Percentiles rank a stretch among this genome's conserved stretches.
phyloP scores from a whole-genome alignment of 495 filamentous ascomycete genomes.

The Penicillium bovifimosum region DNA sequence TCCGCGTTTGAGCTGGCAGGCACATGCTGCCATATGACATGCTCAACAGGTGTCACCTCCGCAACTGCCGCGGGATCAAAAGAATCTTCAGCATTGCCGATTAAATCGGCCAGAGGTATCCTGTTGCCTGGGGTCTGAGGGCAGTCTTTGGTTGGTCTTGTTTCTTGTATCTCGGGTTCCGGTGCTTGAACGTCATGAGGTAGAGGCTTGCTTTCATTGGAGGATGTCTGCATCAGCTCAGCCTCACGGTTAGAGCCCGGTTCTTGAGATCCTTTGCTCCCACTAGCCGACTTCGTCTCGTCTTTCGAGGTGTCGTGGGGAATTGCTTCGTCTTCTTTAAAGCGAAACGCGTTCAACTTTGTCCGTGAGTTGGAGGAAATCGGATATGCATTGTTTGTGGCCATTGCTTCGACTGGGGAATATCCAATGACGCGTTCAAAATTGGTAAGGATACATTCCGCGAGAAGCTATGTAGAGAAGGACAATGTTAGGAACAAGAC shows the following conservation, averaged over 20 bases:
- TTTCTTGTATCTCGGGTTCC: conserved; percentile 16
- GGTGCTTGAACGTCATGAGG: background rate
- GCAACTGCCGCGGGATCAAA: conserved; percentile 33
- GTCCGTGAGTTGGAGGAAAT: conserved; percentile 51
- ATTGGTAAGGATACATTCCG: conserved; percentile 23
- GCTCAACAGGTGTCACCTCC: conserved; percentile 62
- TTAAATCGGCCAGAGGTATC: conserved; percentile 72
- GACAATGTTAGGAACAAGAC: conserved; percentile 17
- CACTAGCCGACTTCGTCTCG: conserved; percentile 19
- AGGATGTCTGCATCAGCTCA: conserved; percentile 24
- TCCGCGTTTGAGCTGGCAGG: conserved; percentile 42
- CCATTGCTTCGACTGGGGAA: conserved; percentile 18
- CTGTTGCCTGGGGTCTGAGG: conserved; percentile 70
- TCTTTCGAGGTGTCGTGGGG: conserved; percentile 33
- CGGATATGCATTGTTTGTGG: conserved; percentile 25
- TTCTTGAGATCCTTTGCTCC: conserved; percentile 36
- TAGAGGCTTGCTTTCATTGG: conserved; percentile 20
- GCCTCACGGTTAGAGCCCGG: conserved; percentile 41
- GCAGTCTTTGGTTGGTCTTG: conserved; percentile 41
- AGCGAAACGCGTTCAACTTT: conserved; percentile 57
- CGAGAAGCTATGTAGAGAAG: conserved; percentile 5
- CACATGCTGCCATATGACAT: conserved; percentile 64
- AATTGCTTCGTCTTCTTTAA: conserved; percentile 22
- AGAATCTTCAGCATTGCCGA: conserved; percentile 63
- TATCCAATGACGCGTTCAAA: conserved; percentile 15